These are phyloP conservation scores for Nepenthes alata DNA, from an alignment of 179 eudicot species.

Conservation along the genomic window DNA sequence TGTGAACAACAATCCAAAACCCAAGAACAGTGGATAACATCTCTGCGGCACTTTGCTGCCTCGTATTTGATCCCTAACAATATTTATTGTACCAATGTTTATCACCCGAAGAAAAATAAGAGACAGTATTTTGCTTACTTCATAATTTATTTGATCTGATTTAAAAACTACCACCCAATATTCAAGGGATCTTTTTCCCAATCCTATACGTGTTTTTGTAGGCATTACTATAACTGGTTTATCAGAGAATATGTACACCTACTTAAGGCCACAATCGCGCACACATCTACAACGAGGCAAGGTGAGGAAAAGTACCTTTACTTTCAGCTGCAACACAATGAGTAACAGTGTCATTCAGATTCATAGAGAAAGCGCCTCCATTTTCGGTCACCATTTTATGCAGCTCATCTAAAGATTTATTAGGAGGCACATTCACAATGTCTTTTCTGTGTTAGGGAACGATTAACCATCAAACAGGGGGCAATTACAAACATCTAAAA, in stretches of 20 bases:
- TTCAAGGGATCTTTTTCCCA: too few species aligned
- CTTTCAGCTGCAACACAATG: constrained; percentile 86
- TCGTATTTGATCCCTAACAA: constrained; percentile 71
- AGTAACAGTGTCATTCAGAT: constrained; percentile 72
- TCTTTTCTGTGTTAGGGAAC: constrained; percentile 39
- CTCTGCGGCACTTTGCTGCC: constrained; percentile 78
- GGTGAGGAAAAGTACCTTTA: constrained; percentile 28
- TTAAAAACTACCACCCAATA: too few species aligned
- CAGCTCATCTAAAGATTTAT: constrained; percentile 47
- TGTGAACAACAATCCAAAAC: constrained; percentile 67
- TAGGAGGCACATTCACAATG: constrained; percentile 64
- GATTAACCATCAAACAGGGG: background rate
- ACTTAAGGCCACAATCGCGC: background rate
- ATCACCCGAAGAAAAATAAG: background rate
- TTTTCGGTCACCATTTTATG: constrained; percentile 86
- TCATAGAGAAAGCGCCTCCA: constrained; percentile 95
- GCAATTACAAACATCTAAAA: background rate
- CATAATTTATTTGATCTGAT: too few species aligned
- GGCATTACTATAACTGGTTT: too few species aligned
- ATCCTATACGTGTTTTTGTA: too few species aligned
- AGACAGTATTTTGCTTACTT: background rate
- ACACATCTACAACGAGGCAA: background rate
- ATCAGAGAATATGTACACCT: too few species aligned
- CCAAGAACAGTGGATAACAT: constrained; percentile 85
- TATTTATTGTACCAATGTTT: background rate